Evolutionary conservation across 1,139 yeast genomes (phyloP), one percentile per base, ranked within the genome.

Genomic region (Pneumocystis wakefieldiae): DNA sequence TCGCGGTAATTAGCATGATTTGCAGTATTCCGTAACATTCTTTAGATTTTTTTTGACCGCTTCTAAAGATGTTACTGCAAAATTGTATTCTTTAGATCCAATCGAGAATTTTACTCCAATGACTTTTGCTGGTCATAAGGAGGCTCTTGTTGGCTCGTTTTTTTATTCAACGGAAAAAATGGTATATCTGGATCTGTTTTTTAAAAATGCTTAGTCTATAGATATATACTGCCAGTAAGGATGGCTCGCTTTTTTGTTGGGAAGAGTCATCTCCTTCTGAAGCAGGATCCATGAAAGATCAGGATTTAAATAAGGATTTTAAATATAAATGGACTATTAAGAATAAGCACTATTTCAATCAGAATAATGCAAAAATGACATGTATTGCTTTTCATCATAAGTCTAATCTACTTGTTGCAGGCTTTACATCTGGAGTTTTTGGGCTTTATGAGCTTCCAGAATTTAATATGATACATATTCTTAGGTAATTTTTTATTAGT

Each of bases 171-270:
- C 29, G 4, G 55, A 24, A 10, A 24, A 48, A 48, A 48, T 19
- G 28, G 55, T 48, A 92, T 71, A 81, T 83, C 63, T 64, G 57
- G 42, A 19, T 61, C n/a, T 37, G 17, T 14, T 19, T 38, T 19
- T n/a, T 24, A n/a, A 32, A 35, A 6, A 29, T 55, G 7, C 28
- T 53, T 28, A 48, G 6, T 24, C 24, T 64, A 28, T 64, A 64
- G 59, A 88, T 92, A 61, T 92, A 90, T 71, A 90, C 98, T 0
- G 80, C 94, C 39, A 87, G 96, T 72, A 87, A 87, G 73, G 99
- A 92, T 72, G 98, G 98, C 61, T 97, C 98, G 0, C 76, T 92
- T 64, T 88, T 91, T 73, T 82, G 82, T 69, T 92, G 98, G 97
- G 92, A 89, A 71, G 92, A 87, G 82, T 66, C 17, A 42, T 62